phyloP scores from a whole-genome alignment of 805 yeast genomes.

The Pichia occidentalis region DNA sequence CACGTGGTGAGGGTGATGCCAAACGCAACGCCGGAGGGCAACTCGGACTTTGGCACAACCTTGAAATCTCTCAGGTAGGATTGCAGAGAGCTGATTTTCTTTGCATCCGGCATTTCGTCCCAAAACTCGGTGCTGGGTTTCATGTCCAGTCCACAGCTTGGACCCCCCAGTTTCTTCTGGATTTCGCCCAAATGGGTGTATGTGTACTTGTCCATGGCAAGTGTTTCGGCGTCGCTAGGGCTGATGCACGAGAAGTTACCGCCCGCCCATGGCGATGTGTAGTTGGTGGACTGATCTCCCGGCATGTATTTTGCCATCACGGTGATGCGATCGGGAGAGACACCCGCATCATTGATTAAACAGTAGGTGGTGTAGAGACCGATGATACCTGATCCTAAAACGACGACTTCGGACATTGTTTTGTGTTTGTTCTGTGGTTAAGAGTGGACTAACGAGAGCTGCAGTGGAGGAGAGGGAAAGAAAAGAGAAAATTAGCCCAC shows the following conservation, averaged over 20 bases:
- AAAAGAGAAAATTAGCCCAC: neutral
- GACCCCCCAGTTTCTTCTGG: constrained; percentile 44
- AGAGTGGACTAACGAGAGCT: too few relatives aligned
- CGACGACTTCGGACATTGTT: constrained; percentile 19
- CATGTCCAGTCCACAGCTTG: constrained; percentile 46
- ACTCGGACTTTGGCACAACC: constrained; percentile 30
- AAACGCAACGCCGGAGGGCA: constrained; percentile 47
- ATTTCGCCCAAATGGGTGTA: constrained; percentile 42
- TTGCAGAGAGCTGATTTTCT: constrained; percentile 41
- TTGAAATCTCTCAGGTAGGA: constrained; percentile 44
- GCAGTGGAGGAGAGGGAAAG: neutral
- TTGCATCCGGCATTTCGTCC: constrained; percentile 41
- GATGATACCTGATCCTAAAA: constrained; percentile 53
- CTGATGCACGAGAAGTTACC: constrained; percentile 58
- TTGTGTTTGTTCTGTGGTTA: neutral
- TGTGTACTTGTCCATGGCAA: constrained; percentile 50
- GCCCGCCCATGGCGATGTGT: constrained; percentile 81
- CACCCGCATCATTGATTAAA: constrained; percentile 37
- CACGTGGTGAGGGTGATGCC: constrained; percentile 56
- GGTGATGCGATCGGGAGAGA: constrained; percentile 38
- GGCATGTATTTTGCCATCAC: constrained; percentile 64
- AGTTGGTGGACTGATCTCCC: constrained; percentile 68
- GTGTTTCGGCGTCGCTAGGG: constrained; percentile 45
- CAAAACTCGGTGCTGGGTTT: constrained; percentile 54
- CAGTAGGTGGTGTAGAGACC: constrained; percentile 58